Base-by-base conservation (phyloP, 1,139 yeast genomes). In the Tardiomyces digboiensis region DNA sequence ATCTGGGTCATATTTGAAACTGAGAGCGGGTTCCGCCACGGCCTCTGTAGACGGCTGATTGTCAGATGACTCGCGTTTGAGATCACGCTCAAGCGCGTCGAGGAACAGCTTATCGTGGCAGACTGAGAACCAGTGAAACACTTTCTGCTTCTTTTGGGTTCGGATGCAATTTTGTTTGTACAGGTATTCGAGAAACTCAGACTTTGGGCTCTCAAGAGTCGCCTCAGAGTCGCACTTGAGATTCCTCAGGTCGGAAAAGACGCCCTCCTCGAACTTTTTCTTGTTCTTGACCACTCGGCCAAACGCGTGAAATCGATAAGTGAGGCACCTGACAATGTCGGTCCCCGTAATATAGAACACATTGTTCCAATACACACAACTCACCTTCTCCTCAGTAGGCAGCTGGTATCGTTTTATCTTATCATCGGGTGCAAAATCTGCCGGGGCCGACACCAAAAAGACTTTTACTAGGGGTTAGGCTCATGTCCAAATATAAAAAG, bases 131-230 rank as follows among this genome's bases (percentile, higher is more conserved):
- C 98, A 91, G 62, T 82, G 88, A 61, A 91, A 91, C 37, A 91
- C 97, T 61, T 91, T 91, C 61, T 91, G 98, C 60, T 91, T 91
- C 71, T 91, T 91, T 59, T 91, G 97, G 1, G 98, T 91, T 54
- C 96, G 74, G 20, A 91, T 72, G 61, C 98, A 89, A 51, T 82
- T 79, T 60, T 91, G 87, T 57, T 82, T 84, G 64, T 83, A 87
- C 39, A 91, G 68, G 55, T 89, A 88, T 52, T 84, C 87, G 48
- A 91, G 71, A 60, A 91, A 88, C 40, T 80, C 82, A 0, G 95
- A 86, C 59, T 87, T 80, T 7, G 98, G 96, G 43, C 79, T 79
- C 61, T 91, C 97, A 47, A 91, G 70, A 2, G 87, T 75, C 4
- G 97, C 96, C 67, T 89, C 95, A 2, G 80, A 72, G 20, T 93